Conservation (phyloP, 306 rosid genomes). For the Malus sieversii region DNA sequence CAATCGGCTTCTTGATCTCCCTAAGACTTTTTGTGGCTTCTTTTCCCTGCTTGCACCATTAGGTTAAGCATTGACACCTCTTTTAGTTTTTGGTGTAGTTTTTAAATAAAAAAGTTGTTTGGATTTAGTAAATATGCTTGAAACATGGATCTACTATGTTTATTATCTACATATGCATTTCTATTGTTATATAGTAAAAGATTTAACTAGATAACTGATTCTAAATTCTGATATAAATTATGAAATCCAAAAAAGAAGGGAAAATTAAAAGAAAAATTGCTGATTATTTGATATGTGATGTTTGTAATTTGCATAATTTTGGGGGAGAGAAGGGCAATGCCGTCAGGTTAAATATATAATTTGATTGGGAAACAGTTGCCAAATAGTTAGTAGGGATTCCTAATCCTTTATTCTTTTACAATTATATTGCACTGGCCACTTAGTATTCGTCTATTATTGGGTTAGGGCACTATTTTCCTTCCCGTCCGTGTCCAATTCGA, state of each 20-base stretch:
- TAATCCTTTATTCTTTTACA: not conserved
- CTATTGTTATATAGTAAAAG: too few species aligned
- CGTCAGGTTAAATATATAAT: not conserved
- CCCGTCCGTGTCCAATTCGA: conserved; percentile 18
- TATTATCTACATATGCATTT: too few species aligned
- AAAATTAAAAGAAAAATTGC: not conserved
- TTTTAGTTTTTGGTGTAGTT: too few species aligned
- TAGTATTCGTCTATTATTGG: not conserved
- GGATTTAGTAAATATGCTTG: too few species aligned
- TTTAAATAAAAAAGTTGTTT: too few species aligned
- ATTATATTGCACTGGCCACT: not conserved
- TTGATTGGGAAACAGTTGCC: not conserved
- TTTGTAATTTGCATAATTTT: not conserved
- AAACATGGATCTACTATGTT: too few species aligned
- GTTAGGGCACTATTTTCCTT: not conserved
- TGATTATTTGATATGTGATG: not conserved
- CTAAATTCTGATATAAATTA: too few species aligned
- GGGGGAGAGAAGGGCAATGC: not conserved
- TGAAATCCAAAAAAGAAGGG: not conserved
- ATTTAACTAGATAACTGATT: too few species aligned
- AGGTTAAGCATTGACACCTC: too few species aligned
- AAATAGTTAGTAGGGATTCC: not conserved
- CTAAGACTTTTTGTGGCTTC: too few species aligned
- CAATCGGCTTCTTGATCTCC: too few species aligned
- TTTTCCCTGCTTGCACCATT: too few species aligned